Evolutionary conservation across 768 basidiomycete genomes (phyloP), one percentile per base, ranked within the genome.

Genomic region (Mycena latifolia): DNA sequence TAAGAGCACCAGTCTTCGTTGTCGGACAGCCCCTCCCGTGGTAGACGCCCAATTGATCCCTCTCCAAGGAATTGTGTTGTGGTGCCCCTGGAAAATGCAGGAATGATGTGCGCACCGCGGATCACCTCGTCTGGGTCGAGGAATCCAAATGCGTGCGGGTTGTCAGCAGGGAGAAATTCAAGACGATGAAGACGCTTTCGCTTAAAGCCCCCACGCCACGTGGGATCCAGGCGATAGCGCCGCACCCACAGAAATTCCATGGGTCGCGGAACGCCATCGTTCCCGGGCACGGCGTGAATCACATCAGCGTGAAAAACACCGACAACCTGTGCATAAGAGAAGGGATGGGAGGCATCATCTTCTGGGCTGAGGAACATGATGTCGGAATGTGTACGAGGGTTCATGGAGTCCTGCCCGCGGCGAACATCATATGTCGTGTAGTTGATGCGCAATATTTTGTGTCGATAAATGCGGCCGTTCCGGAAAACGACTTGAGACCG

Each of bases 371-470:
- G 63, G 1, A 73, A 64, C 66, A 75, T 80, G 5, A 83, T 48
- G 24, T 83, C 73, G 2, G 74, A 51, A 37, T 80, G 77, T 0
- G 71, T 77, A 0, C 63, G 27, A 1, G 76, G 73, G 35, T 81
- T 80, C 35, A 84, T 63, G 0, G 72, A 63, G 54, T 85, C 83
- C 65, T 84, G 82, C 3, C 66, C 55, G 0, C 74, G 70, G 0
- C 74, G 76, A 2, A 81, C 61, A 68, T 85, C 79, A 61, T 84
- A 84, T 0, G 78, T 80, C 0, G 79, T 82, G 63, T 80, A 82
- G 67, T 82, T 82, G 43, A 84, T 46, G 0, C 74, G 74, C 0
- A 84, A 18, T 0, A 69, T 59, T 43, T 78, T 78, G 71, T 80
- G 77, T 15, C 10, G 35, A 41, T 72, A 82, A 35, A 78, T 69